Conservation (phyloP, 768 basidiomycete genomes). For the Roridomyces roridus region DNA sequence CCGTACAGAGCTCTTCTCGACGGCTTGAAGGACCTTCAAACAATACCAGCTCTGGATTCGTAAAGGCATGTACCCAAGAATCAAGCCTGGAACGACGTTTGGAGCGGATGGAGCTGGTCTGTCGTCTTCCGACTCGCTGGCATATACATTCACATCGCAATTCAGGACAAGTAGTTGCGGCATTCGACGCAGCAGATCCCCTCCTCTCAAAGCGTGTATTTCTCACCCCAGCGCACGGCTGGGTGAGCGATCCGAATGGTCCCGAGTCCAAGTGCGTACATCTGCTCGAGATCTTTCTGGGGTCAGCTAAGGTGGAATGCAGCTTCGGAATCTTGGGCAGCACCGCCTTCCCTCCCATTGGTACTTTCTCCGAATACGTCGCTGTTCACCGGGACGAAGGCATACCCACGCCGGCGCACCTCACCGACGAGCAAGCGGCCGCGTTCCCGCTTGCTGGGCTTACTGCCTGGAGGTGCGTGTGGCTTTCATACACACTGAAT, state of each 20-base stretch:
- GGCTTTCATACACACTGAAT: neutral
- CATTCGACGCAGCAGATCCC: constrained; percentile 57
- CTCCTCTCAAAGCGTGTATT: constrained; percentile 73
- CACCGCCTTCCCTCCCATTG: constrained; percentile 54
- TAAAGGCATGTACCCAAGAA: constrained; percentile 69
- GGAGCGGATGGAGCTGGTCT: constrained; percentile 84
- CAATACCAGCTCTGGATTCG: constrained; percentile 88
- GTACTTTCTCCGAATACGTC: constrained; percentile 81
- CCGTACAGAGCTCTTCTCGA: no score
- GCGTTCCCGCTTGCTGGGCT: constrained; percentile 81
- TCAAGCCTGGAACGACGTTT: constrained; percentile 62
- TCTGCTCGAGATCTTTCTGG: no score
- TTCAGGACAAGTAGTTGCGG: constrained; percentile 71
- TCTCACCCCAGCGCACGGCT: constrained; percentile 78
- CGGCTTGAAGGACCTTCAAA: no score
- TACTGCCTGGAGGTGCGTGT: constrained; percentile 83
- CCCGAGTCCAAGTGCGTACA: constrained; percentile 71
- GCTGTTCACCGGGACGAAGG: constrained; percentile 75
- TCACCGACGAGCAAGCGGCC: constrained; percentile 70
- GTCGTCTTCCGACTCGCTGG: neutral
- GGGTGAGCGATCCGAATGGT: constrained; percentile 66
- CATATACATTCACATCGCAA: neutral
- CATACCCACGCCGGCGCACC: constrained; percentile 67
- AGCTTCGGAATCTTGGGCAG: constrained; percentile 78
- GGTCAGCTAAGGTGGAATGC: no score